Evolutionary conservation across 164 flowering plant species (phyloP), one percentile per base, ranked within the genome.

Genomic region (Vitis rotundifolia): DNA sequence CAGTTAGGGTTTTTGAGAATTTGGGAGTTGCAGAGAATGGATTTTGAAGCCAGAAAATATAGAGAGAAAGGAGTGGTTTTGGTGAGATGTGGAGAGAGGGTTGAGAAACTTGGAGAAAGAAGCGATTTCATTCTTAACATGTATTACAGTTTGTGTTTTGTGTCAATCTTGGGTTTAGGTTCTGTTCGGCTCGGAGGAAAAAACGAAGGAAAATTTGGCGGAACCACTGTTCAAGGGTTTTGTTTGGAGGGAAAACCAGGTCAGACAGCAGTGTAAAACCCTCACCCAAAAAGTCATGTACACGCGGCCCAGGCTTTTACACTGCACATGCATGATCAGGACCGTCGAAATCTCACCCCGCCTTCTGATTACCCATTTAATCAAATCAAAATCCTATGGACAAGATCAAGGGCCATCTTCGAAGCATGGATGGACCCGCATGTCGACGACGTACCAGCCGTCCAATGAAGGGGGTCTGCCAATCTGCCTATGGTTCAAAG

Each of bases 91-190:
- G 63, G 37, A 63, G 71, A 61, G n/a, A 54, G 49, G 37, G 70
- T 57, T 52, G 77, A 59, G 59, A 78, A 62, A 10, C 72, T 26
- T 49, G 82, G 76, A 57, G 68, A 13, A 5, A 84, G 52, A 11
- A 81, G 57, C n/a, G 79, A 49, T 68, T 79, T 84, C 85, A 84
- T 81, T 49, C 76, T 77, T 52, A 78, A 69, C 29, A 78, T 52
- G 48, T 68, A 18, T 26, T 58, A 61, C 80, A 79, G 26, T 1
- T 22, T 77, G 22, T 52, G 15, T 10, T 49, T 57, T 15, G 71
- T 16, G 48, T 8, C 11, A 50, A 9, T 31, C 12, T 59, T 26
- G 5, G 19, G 64, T 5, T 37, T 3, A 37, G 44, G 18, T 14
- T 29, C 26, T 61, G 64, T 61, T 61, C 12, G 64, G 64, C 64